Evolutionary conservation across 129 eudicot genomes (phyloP), one percentile per base, ranked within the genome.

Genomic region (Deinandra increscens): DNA sequence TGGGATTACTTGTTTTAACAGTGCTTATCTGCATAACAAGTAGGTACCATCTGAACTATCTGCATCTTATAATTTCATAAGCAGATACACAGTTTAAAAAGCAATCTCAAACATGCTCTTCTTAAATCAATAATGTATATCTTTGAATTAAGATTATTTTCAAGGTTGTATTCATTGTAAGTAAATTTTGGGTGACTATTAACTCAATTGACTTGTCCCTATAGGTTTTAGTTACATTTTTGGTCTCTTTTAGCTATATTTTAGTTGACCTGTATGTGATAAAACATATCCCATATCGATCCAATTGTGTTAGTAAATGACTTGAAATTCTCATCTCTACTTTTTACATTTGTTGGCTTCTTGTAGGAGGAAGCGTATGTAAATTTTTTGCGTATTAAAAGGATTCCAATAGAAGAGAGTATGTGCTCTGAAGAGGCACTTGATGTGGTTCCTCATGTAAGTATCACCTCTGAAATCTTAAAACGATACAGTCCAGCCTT

Each of bases 321-420:
- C n/a, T 22, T 0, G 2, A 54, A 50, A 50, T 50, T 18, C 3
- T 50, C 58, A 50, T 5, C 29, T 50, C 58, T 50, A 50, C 7
- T 15, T 29, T 59, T 18, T 9, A 41, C 33, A 12, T 58, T 58
- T 29, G 64, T 29, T 58, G 64, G 22, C 5, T 73, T 31, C 58
- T 66, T 23, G 60, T 66, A 86, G 96, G 98, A 92, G 82, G 95
- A 88, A 83, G 98, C 85, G 0, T 92, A 92, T 77, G 85, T 92
- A 3, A 89, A 88, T 38, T 92, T 82, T 67, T 84, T 88, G 76
- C 85, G 85, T 19, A 77, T 82, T 53, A 86, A 81, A 82, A 92
- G 87, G 73, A 78, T 88, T 73, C 95, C 95, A 12, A 80, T 88
- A 39, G 89, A 86, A 80, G 91, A 86, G 82, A 83, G 83, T 53